Evolutionary conservation across 345 rosid genomes (phyloP), one percentile per base, ranked within the genome.

Genomic region (Psidium guajava): DNA sequence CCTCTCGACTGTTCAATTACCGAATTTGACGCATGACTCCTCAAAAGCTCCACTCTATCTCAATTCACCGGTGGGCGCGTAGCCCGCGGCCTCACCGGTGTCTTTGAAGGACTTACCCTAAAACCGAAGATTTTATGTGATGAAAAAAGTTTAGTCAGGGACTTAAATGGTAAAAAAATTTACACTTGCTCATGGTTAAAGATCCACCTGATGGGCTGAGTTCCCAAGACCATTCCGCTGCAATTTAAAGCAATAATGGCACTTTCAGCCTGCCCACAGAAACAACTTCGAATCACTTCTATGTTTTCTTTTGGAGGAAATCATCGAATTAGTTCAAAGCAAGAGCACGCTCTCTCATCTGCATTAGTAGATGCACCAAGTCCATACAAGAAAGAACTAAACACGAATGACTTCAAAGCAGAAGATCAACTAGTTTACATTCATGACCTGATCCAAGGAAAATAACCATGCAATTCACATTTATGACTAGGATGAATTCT

Each of bases 61-160:
- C 89, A 91, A 24, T 85, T 88, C 83, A 82, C 15, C 83, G 91
- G 64, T 13, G 93, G 91, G 85, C 89, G 91, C 87, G 93, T 85
- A 85, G 93, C 89, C 83, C 93, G 93, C 4, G 98, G 94, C 94
- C 97, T 91, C 86, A 95, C 97, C 2, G 95, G 98, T 81, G 98
- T 96, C 91, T 95, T 95, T 55, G 97, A 95, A 11, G 97, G 97
- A 83, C 97, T 93, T 83, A 96, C 95, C 95, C 97, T 96, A 85
- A 64, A 73, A 61, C n/a, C 52, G 6, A 27, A 83, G 81, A 14
- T 24, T 27, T 49, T 18, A 42, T 69, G 59, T 51, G 75, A 42
- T 25, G 2, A 58, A 36, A 36, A 73, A n/a, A 52, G 18, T 15
- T 57, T 73, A 55, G 84, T n/a, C 2, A n/a, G 53, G 49, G 61